A percentile compares a stretch with the other conserved stretches of the same genome.
Evolutionary conservation across 306 rosid genomes (phyloP).

Genomic region (Elaeagnus macrophylla): DNA sequence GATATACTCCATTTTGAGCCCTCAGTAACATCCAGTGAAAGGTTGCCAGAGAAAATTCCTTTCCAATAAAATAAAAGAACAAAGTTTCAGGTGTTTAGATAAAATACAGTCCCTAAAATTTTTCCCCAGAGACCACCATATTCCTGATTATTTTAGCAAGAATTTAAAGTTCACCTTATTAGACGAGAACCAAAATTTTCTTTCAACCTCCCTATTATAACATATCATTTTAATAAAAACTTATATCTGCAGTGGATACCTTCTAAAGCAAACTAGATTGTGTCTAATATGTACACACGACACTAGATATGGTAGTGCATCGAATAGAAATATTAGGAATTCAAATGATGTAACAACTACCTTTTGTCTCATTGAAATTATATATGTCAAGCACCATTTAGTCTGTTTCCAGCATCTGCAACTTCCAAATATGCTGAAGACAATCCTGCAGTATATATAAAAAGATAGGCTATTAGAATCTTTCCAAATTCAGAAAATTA

Average conservation of each 20-base stretch:
- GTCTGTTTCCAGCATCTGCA: conserved; percentile 51
- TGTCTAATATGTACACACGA: not conserved
- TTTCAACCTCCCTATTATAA: not conserved
- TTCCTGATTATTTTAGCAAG: not conserved
- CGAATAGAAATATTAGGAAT: not conserved
- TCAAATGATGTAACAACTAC: not conserved
- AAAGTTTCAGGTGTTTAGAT: conserved; percentile 1
- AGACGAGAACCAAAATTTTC: not conserved
- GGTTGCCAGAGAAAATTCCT: conserved; percentile 83
- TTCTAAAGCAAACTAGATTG: too few species aligned
- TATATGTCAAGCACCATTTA: conserved; percentile 20
- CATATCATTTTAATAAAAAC: not conserved
- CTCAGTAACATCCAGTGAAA: conserved; percentile 55
- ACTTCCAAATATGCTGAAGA: conserved; percentile 86
- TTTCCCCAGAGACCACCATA: not conserved
- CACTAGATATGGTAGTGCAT: conserved; percentile 3
- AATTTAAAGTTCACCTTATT: not conserved
- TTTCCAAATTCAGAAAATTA: not conserved
- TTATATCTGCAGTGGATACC: too few species aligned
- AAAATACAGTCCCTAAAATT: not conserved
- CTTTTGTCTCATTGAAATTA: not conserved
- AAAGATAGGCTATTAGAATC: not conserved
- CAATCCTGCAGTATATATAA: conserved; percentile 45
- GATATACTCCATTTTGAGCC: conserved; percentile 57
- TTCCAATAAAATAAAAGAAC: conserved; percentile 5